A percentile compares a stretch with the other conserved stretches of the same genome.
Evolutionary conservation across 2,329 filamentous ascomycete genomes (phyloP).

Genomic region (Cytospora chrysosperma): DNA sequence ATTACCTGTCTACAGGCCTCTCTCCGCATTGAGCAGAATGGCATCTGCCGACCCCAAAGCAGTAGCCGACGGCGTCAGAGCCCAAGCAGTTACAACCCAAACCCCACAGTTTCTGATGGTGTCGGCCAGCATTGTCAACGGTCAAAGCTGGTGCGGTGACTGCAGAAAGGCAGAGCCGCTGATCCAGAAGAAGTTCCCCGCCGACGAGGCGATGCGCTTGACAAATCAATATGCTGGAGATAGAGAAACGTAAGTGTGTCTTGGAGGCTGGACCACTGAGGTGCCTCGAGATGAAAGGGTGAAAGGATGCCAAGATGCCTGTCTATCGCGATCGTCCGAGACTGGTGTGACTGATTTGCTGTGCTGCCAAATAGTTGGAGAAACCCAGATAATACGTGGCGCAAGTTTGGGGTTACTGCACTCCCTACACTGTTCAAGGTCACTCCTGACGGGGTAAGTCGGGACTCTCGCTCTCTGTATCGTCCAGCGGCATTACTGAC

Average conservation of each 20-base stretch:
- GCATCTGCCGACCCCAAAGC: slow-evolving; percentile 5
- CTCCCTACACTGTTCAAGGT: slow-evolving; percentile 31
- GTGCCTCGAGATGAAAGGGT: no score
- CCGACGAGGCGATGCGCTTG: slow-evolving; percentile 15
- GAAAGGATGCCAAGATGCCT: neutral
- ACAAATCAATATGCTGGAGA: slow-evolving; percentile 29
- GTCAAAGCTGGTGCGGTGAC: slow-evolving; percentile 31
- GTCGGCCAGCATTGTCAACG: slow-evolving; percentile 29
- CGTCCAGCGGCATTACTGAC: slow-evolving; percentile 1
- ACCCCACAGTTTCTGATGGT: slow-evolving; percentile 29
- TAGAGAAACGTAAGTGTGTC: slow-evolving; percentile 27
- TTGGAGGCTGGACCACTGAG: no score
- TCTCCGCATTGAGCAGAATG: neutral
- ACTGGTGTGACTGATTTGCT: neutral
- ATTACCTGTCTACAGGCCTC: no score
- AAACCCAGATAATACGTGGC: slow-evolving; percentile 28
- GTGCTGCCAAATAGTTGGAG: slow-evolving; percentile 27
- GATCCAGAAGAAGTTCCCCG: slow-evolving; percentile 28
- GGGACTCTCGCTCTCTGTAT: neutral
- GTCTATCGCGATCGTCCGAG: neutral
- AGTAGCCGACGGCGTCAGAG: slow-evolving; percentile 12
- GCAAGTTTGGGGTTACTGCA: slow-evolving; percentile 28
- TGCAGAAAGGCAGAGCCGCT: slow-evolving; percentile 30
- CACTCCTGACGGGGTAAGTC: slow-evolving; percentile 28
- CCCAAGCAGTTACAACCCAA: slow-evolving; percentile 17